Base-by-base conservation (phyloP, 1,139 yeast species). In the Blastobotrys buckinghamii region DNA sequence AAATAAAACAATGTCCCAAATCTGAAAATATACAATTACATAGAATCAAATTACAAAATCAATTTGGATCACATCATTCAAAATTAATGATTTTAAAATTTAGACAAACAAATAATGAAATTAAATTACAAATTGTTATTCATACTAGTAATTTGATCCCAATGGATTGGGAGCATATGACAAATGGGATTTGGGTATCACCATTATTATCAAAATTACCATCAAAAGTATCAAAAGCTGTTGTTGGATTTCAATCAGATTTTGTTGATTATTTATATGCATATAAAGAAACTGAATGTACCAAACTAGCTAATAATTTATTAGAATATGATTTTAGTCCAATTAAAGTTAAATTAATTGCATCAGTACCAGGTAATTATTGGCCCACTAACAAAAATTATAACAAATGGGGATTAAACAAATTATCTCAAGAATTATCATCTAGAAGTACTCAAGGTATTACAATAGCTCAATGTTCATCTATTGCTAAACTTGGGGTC, bases 71-170 rank as follows among this genome's bases (percentile, higher is more conserved):
- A 1, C 71, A 67, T 44, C 71, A 67, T 44, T 55, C 69, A 17
- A 67, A 67, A 45, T 40, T 67, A 51, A 67, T 67, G 71, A 59
- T 66, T 6, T 53, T 66, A 27, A 53, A 55, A 43, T 62, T 59
- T 45, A 52, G 49, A 2, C 50, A 52, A 5, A 44, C 42, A 5
- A 22, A 40, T 2, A 53, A 52, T 8, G 32, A 13, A 10, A 13
- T 4, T 6, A 20, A 17, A 10, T 50, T 56, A 16, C 68, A 64
- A 44, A 54, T 67, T 6, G 62, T 66, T 12, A 56, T 67, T 7
- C 68, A 64, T 47, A 67, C 71, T 0, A 67, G 68, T n/a, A 67
- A 67, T 42, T 29, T 67, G 54, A 63, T 63, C 10, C 52, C 48
- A 20, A 55, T 58, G 35, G 70, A 67, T 50, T 67, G 70, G 70